phyloP scores from a whole-genome alignment of 257 asterid species.

The Salvia hispanica region DNA sequence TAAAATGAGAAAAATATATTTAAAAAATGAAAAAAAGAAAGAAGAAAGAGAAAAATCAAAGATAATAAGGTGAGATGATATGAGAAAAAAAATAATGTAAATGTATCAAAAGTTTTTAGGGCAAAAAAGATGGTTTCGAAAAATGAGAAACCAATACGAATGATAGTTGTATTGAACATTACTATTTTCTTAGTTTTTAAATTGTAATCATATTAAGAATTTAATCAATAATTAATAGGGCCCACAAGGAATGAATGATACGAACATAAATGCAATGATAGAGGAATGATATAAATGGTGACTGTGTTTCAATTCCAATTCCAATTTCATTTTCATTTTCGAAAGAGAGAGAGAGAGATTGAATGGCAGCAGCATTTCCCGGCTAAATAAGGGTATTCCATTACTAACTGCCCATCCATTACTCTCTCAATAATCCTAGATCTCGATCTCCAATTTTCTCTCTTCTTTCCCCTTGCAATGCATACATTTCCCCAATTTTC shows the following conservation, averaged over 20 bases:
- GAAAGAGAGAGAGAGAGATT: constrained; percentile 35
- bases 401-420: constrained; percentile 36
- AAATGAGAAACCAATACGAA: too few relatives aligned
- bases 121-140: too few relatives aligned
- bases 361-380: constrained; percentile 52
- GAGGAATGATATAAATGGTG: constrained; percentile 20
- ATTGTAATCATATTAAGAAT: background rate
- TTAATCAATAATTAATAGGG: background rate
- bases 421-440: constrained; percentile 32
- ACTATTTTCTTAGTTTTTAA: too few relatives aligned
- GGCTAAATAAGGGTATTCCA: constrained; percentile 40
- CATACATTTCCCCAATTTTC: constrained; percentile 32
- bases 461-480: constrained; percentile 29
- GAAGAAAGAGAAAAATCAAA: too few relatives aligned
- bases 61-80: too few relatives aligned
- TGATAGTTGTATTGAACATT: too few relatives aligned
- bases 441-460: constrained; percentile 49
- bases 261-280: background rate
- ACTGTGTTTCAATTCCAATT: constrained; percentile 6
- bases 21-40: too few relatives aligned
- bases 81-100: too few relatives aligned
- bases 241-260: too few relatives aligned
- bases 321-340: too few relatives aligned
- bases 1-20: too few relatives aligned
- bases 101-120: too few relatives aligned